phyloP scores from a whole-genome alignment of 441 rosid genomes.

The Corymbia calophylla region DNA sequence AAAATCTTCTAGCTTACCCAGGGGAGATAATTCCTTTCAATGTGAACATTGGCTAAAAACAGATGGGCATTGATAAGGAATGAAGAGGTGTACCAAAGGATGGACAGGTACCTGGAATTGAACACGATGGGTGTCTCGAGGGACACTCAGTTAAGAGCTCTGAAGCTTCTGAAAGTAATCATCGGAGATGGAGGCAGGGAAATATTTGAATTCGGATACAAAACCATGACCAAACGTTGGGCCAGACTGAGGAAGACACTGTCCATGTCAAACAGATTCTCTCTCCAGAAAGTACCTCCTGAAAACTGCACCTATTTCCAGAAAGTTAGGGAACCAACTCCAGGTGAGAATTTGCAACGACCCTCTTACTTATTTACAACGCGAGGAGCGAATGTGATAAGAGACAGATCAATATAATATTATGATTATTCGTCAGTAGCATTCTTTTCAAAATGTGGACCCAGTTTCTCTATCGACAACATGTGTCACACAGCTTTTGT shows the following conservation, averaged over 20 bases:
- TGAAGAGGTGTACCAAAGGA: conserved; percentile 31
- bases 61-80: conserved; percentile 60
- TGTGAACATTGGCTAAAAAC: not conserved
- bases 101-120: not conserved
- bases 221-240: conserved; percentile 43
- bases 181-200: conserved; percentile 9
- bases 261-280: conserved; percentile 31
- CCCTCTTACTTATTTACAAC: not conserved
- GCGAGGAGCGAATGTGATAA: not conserved
- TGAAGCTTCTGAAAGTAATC: conserved; percentile 33
- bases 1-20: not conserved
- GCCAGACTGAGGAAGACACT: conserved; percentile 12
- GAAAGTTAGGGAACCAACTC: conserved; percentile 26
- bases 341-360: conserved; percentile 21
- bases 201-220: conserved; percentile 33
- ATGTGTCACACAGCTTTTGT: not conserved
- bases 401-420: not conserved
- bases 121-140: conserved; percentile 28
- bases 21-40: accelerated
- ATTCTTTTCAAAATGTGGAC: not conserved
- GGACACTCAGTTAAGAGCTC: conserved; percentile 39
- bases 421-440: not conserved
- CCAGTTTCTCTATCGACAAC: not conserved
- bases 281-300: conserved; percentile 32
- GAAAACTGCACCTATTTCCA: conserved; percentile 26